Evolutionary conservation across 352 stramenopile species (phyloP).

Genomic region (Elongisporangium anandrum): DNA sequence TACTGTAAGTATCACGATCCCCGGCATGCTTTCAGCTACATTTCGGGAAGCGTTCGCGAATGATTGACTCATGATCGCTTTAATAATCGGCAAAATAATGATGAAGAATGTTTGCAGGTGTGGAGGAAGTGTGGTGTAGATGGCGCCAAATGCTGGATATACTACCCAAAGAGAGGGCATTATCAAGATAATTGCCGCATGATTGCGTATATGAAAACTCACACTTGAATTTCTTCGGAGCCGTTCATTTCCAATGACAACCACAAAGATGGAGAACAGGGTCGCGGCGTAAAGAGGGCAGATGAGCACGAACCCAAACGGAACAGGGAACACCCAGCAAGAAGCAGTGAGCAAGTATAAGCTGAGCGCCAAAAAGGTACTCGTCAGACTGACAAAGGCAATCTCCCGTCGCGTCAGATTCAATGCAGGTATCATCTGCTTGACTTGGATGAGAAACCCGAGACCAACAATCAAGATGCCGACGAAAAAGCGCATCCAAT

Average conservation of each 20-base stretch:
- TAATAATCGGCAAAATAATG: constrained; percentile 17
- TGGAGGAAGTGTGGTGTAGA: background rate
- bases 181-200: background rate
- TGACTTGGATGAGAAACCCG: too few species aligned
- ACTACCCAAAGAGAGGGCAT: constrained; percentile 11
- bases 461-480: too few species aligned
- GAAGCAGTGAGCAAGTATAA: too few species aligned
- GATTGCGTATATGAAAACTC: constrained; percentile 2
- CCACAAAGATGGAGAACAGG: background rate
- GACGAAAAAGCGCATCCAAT: too few species aligned
- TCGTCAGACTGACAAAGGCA: too few species aligned
- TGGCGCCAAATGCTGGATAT: constrained; percentile 9
- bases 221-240: background rate
- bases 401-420: too few species aligned
- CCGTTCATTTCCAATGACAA: background rate
- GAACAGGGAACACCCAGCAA: constrained; percentile 14
- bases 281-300: background rate
- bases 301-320: constrained; percentile 1
- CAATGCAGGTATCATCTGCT: too few species aligned
- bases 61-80: constrained; percentile 18
- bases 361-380: too few species aligned
- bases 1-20: constrained; percentile 8
- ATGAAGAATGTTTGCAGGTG: constrained; percentile 7
- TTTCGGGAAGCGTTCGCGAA: constrained; percentile 1
- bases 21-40: background rate